Evolutionary conservation across 441 rosid species (phyloP), one percentile per base, ranked within the genome.

Genomic region (Aquilaria agallochum): DNA sequence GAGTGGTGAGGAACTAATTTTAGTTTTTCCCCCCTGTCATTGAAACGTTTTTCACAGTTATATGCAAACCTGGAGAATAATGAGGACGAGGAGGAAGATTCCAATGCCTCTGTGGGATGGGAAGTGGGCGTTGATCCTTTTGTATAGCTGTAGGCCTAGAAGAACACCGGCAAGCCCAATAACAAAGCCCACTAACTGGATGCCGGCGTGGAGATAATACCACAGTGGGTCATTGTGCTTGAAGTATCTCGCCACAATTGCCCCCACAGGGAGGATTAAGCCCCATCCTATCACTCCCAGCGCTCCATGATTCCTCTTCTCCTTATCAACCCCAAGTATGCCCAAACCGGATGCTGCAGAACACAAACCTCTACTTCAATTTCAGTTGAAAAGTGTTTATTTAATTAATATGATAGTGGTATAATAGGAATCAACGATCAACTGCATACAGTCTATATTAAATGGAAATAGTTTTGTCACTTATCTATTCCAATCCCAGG

Each of bases 51-150:
- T 3, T 6, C 11, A 49, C 10, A 49, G 13, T 3, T 3, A 49
- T 2, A 20, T 5, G 30, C 7, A 27, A 64, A 90, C 98, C 97
- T 94, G 99, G 56, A 94, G 96, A 73, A 87, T 78, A 55, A 82
- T 77, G 11, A 89, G 82, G 36, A 78, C 74, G 40, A 94, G 86
- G 64, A 77, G 73, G 47, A 89, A 86, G 65, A 91, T 89, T 31
- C 97, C 97, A 13, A 91, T 89, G 70, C 96, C 90, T 69, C 89
- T 79, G 57, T 94, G 99, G 6, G 85, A 83, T 27, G 85, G 83
- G 31, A 87, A 72, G 51, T 76, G 47, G 6, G 90, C 85, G 31
- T 76, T 75, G 8, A 78, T 74, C 62, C 66, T 78, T 53, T 63
- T 56, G 60, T 86, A 89, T 59, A 89, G 94, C 59, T 79, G 94